A percentile compares a stretch with the other conserved stretches of the same genome.
Evolutionary conservation across 495 filamentous ascomycete genomes (phyloP).

Genomic region (Penicillium coprophilum): DNA sequence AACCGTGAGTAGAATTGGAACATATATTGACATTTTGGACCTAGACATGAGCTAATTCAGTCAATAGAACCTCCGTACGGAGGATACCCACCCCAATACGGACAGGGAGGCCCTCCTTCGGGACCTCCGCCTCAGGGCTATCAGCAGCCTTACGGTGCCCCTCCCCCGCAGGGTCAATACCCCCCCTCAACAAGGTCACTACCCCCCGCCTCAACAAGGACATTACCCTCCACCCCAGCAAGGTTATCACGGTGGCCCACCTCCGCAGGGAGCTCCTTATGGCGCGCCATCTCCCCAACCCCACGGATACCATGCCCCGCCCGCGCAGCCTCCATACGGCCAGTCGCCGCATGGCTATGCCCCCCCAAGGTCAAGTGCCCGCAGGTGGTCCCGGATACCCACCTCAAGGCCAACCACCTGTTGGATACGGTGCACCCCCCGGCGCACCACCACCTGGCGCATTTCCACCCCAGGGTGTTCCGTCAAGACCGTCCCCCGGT

Average conservation of each 20-base stretch:
- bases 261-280: slow-evolving; percentile 32
- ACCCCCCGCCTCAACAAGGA: slow-evolving; percentile 26
- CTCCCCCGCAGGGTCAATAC: slow-evolving; percentile 16
- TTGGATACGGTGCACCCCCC: slow-evolving; percentile 39
- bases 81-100: slow-evolving; percentile 24
- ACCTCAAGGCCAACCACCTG: slow-evolving; percentile 31
- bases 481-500: slow-evolving; percentile 58
- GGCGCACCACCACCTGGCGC: slow-evolving; percentile 41
- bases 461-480: slow-evolving; percentile 31
- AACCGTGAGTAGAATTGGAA: slow-evolving; percentile 27
- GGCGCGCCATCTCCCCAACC: slow-evolving; percentile 23
- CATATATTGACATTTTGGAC: background rate
- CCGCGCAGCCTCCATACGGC: slow-evolving; percentile 28
- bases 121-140: slow-evolving; percentile 39
- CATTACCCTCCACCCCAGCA: slow-evolving; percentile 32
- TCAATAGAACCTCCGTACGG: slow-evolving; percentile 31
- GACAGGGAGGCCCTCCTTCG: slow-evolving; percentile 29
- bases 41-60: slow-evolving; percentile 6
- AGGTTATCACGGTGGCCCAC: slow-evolving; percentile 32
- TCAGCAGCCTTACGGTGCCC: slow-evolving; percentile 31
- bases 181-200: slow-evolving; percentile 22
- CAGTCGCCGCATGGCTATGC: slow-evolving; percentile 26
- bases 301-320: slow-evolving; percentile 22
- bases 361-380: slow-evolving; percentile 38
- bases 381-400: slow-evolving; percentile 45